Base-by-base conservation (phyloP, 202 grass and related monocot species). In the Schoenoplectus tabernaemontani region DNA sequence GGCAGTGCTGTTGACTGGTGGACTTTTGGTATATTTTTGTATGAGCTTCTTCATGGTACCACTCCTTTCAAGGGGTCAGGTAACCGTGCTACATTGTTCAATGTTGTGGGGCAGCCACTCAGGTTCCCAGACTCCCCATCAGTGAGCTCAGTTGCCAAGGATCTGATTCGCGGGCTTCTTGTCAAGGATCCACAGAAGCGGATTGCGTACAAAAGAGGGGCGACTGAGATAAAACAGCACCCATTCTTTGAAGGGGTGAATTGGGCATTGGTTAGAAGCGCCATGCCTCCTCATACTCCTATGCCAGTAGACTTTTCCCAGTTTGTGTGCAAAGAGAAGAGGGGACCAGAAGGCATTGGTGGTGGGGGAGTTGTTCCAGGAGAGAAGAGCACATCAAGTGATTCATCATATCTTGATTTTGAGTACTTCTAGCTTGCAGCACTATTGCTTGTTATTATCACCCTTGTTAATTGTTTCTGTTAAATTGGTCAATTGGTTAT, bases 1-100 rank as follows among this genome's bases (percentile, higher is more conserved):
- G 93, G 93, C 64, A 97, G 91, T 76, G 91, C 93, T 11, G 93
- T 97, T 64, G 93, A 97, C 87, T 97, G 91, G 93, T 97, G 93
- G 93, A 97, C 93, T 3, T 78, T 97, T 17, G 93, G 93, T 50
- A 85, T 97, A 32, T 93, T 97, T 79, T 88, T 97, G 1, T 97
- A 91, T 36, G 93, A 97, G 84, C 89, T 97, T 9, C 75, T 97
- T 63, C 85, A 93, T 78, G 93, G 93, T 51, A 85, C 85, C 22
- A 97, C 93, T n/a, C 93, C 93, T 1, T 97, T 97, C 91, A 93
- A 97, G 87, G 93, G 93, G 36, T 93, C 93, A 15, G 87, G 91
- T 1, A 93, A 97, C 83, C 85, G 93, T 39, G 93, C 93, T 23
- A 97, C 93, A 41, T 88, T 97, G 4, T 91, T 93, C 83, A 97